These are phyloP conservation scores for Saitoella complicata DNA, from an alignment of 805 yeast species.

Conservation along the genomic window DNA sequence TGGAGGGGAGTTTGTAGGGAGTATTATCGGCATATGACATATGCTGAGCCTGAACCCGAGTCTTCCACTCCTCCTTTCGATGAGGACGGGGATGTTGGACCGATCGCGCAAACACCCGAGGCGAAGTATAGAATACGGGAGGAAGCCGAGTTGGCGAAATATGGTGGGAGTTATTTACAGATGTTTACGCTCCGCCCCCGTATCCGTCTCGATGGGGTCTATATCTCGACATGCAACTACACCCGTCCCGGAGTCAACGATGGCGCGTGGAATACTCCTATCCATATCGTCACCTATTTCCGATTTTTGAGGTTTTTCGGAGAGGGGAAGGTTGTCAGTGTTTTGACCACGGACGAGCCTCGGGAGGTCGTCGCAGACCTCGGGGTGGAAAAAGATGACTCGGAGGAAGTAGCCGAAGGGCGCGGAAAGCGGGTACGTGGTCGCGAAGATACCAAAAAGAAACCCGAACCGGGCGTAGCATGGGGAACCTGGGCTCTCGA, in stretches of 20 bases:
- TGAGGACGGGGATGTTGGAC: not conserved
- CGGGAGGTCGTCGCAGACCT: conserved; percentile 30
- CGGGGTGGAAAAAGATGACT: no score
- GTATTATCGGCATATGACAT: not conserved
- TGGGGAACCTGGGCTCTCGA: no score
- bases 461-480: no score
- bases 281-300: conserved; percentile 73
- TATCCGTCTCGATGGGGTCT: conserved; percentile 65
- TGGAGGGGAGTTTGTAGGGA: conserved; percentile 8
- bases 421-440: no score
- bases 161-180: conserved; percentile 22
- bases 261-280: conserved; percentile 54
- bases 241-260: conserved; percentile 66
- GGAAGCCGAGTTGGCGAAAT: not conserved
- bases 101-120: not conserved
- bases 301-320: conserved; percentile 68
- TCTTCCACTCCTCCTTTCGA: not conserved
- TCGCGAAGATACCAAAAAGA: no score
- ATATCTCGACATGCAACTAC: conserved; percentile 72
- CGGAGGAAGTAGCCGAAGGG: no score
- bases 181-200: conserved; percentile 58
- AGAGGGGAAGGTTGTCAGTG: conserved; percentile 57
- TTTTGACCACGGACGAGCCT: conserved; percentile 63
- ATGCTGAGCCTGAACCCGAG: not conserved
- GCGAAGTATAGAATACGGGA: not conserved